Base-by-base conservation (phyloP, 179 eudicot species). In the Beta lomatogona region DNA sequence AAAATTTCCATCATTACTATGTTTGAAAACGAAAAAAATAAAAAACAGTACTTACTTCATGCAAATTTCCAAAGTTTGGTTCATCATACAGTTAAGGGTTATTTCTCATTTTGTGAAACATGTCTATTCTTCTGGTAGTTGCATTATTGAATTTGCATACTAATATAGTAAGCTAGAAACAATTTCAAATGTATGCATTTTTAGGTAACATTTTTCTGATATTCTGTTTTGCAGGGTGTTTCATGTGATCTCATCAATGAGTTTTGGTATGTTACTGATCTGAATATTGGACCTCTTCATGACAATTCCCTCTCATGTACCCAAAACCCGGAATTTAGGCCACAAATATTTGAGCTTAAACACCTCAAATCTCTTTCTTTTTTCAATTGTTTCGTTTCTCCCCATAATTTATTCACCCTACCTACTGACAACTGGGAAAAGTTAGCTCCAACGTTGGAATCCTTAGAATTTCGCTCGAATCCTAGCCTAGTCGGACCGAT, bases 161-260 rank as follows among this genome's bases (percentile, higher is more conserved):
- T 76, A 68, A 54, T 82, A 46, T 76, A 21, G 80, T 45, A 82
- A 82, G 19, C 48, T 70, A 18, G 65, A 71, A 50, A 21, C 25
- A 6, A 6, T 54, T 83, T 79, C 70, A 65, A 55, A 55, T 67
- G n/a, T 75, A 46, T 75, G 77, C 59, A 73, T 68, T 48, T 67
- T 79, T 79, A 5, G 67, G 58, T 66, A 81, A 80, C 65, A 28
- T 31, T 7, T 73, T 66, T 81, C 52, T 75, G 59, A 28, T 31
- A 60, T 71, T 78, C 72, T 66, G 76, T 80, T 57, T 14, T 85
- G 54, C 96, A 96, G 99, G 99, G 99, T n/a, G 96, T 92, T 80
- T 89, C 96, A 78, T 96, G 99, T 90, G 99, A 96, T 82, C 45
- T 94, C n/a, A 87, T 82, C 78, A 86, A 92, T 86, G 97, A 91